Conservation (phyloP, 371 early-diverging fungal species). For the Phascolomyces articulosus region DNA sequence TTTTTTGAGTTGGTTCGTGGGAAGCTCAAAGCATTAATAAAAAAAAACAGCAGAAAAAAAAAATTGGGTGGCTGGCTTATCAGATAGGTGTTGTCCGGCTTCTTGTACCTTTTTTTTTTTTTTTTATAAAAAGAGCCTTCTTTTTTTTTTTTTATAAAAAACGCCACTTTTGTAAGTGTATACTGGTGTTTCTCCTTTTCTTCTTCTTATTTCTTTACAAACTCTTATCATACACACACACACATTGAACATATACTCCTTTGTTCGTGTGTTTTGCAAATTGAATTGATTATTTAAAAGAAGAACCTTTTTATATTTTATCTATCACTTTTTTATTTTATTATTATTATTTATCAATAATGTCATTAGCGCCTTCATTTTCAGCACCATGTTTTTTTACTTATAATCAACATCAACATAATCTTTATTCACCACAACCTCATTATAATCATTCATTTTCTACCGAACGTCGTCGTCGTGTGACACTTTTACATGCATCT, state of each 20-base stretch:
- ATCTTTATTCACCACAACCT: slow-evolving; percentile 2
- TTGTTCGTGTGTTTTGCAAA: too few species aligned
- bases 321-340: background rate
- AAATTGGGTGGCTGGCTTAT: slow-evolving; percentile 1
- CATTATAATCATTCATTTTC: slow-evolving; percentile 2
- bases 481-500: slow-evolving; percentile 5
- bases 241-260: too few species aligned
- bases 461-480: slow-evolving; percentile 10
- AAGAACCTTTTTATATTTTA: background rate
- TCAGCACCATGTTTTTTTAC: slow-evolving; percentile 12
- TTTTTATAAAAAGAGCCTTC: background rate
- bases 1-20: background rate
- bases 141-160: slow-evolving; percentile 8
- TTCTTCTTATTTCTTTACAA: background rate
- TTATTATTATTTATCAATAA: background rate
- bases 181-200: background rate
- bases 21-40: slow-evolving; percentile 1
- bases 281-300: too few species aligned
- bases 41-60: background rate
- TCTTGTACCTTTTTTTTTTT: background rate
- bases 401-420: slow-evolving; percentile 8
- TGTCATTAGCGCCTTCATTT: slow-evolving; percentile 15
- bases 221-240: too few species aligned
- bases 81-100: background rate
- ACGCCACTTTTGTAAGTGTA: too few species aligned